Evolutionary conservation across 2,329 filamentous ascomycete species (phyloP).

Genomic region (Colletotrichum graminicola): DNA sequence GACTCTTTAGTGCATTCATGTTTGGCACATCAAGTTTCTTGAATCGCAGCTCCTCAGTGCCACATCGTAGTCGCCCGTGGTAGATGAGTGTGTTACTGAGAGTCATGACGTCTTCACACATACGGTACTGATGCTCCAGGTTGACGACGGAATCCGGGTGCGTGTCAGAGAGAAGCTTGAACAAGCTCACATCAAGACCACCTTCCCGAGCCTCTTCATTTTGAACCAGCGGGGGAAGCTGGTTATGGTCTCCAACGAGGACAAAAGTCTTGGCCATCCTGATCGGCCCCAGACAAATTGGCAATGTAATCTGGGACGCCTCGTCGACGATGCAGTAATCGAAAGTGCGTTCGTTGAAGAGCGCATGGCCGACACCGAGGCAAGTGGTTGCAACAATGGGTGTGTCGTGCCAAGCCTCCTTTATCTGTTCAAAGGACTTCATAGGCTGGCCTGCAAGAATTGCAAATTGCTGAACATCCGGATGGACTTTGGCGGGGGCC

Average conservation of each 20-base stretch:
- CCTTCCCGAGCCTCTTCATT: slow-evolving; percentile 89
- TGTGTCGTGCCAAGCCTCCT: slow-evolving; percentile 84
- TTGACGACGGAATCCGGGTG: slow-evolving; percentile 91
- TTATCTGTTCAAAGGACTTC: slow-evolving; percentile 84
- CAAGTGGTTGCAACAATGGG: slow-evolving; percentile 96
- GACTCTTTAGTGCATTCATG: slow-evolving; percentile 69
- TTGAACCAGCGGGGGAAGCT: slow-evolving; percentile 92
- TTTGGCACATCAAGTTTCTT: slow-evolving; percentile 77
- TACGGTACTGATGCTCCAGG: slow-evolving; percentile 95
- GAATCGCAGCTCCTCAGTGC: slow-evolving; percentile 79
- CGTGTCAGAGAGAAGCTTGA: slow-evolving; percentile 90
- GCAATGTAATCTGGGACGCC: slow-evolving; percentile 95
- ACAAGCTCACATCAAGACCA: slow-evolving; percentile 91
- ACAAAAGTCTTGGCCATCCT: slow-evolving; percentile 94
- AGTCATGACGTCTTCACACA: slow-evolving; percentile 97
- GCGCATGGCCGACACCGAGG: slow-evolving; percentile 86
- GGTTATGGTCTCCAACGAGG: slow-evolving; percentile 95
- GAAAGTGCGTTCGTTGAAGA: slow-evolving; percentile 91
- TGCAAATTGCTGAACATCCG: slow-evolving; percentile 87
- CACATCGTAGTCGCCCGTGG: slow-evolving; percentile 89
- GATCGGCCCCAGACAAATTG: slow-evolving; percentile 93
- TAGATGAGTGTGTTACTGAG: slow-evolving; percentile 96
- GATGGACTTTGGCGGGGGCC: slow-evolving; percentile 85
- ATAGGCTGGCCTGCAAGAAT: slow-evolving; percentile 81
- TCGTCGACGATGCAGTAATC: slow-evolving; percentile 99